Evolutionary conservation across 1,139 yeast species (phyloP), one percentile per base, ranked within the genome.

Genomic region (Suhomyces choctaworum): DNA sequence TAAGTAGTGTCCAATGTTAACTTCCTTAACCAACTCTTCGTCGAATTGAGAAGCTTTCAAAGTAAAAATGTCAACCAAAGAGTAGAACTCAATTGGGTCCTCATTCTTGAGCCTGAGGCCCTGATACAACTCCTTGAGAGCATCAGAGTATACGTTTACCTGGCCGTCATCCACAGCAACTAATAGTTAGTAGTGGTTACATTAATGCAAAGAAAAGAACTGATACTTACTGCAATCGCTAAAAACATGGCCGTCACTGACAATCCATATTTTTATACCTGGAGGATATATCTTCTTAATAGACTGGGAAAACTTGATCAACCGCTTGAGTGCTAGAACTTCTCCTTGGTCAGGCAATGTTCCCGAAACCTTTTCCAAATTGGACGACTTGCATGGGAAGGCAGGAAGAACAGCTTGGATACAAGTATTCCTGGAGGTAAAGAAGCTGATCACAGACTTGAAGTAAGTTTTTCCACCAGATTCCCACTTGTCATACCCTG

Each of bases 241-340:
- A 55, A 78, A 78, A 8, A 78, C 84, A 51, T 78, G 84, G 0
- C 84, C 83, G 47, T 78, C 84, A 51, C 80, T 73, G 16, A 78
- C 81, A 50, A 78, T 76, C 68, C 72, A 73, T 27, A 77, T 54
- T 34, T 70, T 65, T 51, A 77, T 58, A 1, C 83, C 83, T 0
- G 82, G 82, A 1, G 73, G 64, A 53, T 78, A 78, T 22, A 77
- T 46, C 15, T 53, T 43, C 34, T 59, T 51, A 5, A 76, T 69
- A 2, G 42, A 39, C 24, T 40, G 41, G 3, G 67, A 58, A 50
- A 67, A 68, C 2, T 50, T 41, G 29, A 66, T 58, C 29, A 68
- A 50, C 24, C 62, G 52, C n/a, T 36, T 39, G 27, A 68, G 45
- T 1, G 73, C 73, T 46, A 68, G 50, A 35, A 55, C 62, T 44